Evolutionary conservation across 1,139 yeast species (phyloP).

Genomic region (Blastobotrys petasosporus): DNA sequence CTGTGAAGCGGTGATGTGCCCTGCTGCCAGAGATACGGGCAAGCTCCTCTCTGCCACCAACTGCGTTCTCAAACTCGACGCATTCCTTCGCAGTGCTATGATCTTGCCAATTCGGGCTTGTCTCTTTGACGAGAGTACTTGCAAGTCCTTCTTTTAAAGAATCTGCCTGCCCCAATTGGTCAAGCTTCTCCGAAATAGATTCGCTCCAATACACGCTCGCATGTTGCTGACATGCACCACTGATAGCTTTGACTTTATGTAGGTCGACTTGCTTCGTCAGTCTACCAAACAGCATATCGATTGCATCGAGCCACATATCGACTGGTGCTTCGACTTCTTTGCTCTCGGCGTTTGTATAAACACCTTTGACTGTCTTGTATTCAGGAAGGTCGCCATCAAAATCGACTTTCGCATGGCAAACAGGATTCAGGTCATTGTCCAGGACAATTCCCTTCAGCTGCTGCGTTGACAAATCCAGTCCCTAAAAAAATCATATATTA

Average conservation of each 20-base stretch:
- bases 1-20: constrained; percentile 88
- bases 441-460: constrained; percentile 75
- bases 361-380: constrained; percentile 69
- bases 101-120: constrained; percentile 93
- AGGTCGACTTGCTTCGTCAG: constrained; percentile 56
- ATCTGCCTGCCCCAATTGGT: constrained; percentile 13
- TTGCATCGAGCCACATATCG: constrained; percentile 80
- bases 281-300: constrained; percentile 55
- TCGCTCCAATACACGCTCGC: constrained; percentile 80
- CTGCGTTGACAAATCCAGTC: constrained; percentile 86
- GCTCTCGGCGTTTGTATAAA: constrained; percentile 41
- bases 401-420: constrained; percentile 57
- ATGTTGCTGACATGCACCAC: constrained; percentile 91
- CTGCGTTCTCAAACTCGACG: constrained; percentile 50
- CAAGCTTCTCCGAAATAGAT: constrained; percentile 41
- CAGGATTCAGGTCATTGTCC: constrained; percentile 46
- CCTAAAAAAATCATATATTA: constrained; percentile 30
- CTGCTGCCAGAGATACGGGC: constrained; percentile 75
- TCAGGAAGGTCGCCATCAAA: constrained; percentile 60
- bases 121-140: constrained; percentile 52
- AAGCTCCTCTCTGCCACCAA: constrained; percentile 58
- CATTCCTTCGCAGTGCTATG: constrained; percentile 76
- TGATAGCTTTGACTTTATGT: constrained; percentile 54
- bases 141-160: constrained; percentile 20
- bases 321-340: constrained; percentile 60